Evolutionary conservation across 192 early-diverging fungal genomes (phyloP).

Genomic region (Podila epigama): DNA sequence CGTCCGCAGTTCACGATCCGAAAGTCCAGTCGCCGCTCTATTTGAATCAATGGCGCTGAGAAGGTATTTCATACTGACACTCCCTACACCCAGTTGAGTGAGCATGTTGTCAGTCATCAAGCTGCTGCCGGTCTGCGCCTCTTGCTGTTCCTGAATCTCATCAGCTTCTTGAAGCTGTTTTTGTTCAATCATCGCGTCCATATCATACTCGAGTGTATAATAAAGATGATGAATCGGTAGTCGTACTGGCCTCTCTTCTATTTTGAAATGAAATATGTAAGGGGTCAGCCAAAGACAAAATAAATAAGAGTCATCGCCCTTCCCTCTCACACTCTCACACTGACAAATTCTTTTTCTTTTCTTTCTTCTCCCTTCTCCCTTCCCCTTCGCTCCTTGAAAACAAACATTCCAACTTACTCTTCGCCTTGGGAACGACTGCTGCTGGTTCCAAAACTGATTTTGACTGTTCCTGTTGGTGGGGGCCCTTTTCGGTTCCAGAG

Average conservation of each 20-base stretch:
- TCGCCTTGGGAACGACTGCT: background rate
- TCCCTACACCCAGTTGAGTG: constrained; percentile 28
- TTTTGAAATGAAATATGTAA: too few species aligned
- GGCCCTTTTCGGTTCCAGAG: background rate
- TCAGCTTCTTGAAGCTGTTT: constrained; percentile 50
- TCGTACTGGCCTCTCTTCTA: constrained; percentile 18
- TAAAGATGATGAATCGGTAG: constrained; percentile 69
- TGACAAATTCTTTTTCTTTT: too few species aligned
- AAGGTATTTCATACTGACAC: constrained; percentile 68
- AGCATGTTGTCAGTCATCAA: constrained; percentile 21
- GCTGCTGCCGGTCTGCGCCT: constrained; percentile 29
- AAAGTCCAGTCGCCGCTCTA: constrained; percentile 66
- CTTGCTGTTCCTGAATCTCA: constrained; percentile 28
- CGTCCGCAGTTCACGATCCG: constrained; percentile 74
- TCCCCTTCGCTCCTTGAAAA: too few species aligned
- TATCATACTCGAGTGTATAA: constrained; percentile 73
- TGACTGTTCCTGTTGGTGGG: background rate
- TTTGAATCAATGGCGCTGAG: constrained; percentile 78
- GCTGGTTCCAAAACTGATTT: background rate
- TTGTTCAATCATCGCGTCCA: constrained; percentile 61
- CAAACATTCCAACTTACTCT: background rate
- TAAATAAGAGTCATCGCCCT: too few species aligned
- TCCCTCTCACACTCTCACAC: too few species aligned
- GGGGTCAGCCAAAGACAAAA: too few species aligned
- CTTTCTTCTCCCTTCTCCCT: too few species aligned